Evolutionary conservation across 2,329 filamentous ascomycete genomes (phyloP), one percentile per base, ranked within the genome.

Genomic region (Botryotinia globosa): DNA sequence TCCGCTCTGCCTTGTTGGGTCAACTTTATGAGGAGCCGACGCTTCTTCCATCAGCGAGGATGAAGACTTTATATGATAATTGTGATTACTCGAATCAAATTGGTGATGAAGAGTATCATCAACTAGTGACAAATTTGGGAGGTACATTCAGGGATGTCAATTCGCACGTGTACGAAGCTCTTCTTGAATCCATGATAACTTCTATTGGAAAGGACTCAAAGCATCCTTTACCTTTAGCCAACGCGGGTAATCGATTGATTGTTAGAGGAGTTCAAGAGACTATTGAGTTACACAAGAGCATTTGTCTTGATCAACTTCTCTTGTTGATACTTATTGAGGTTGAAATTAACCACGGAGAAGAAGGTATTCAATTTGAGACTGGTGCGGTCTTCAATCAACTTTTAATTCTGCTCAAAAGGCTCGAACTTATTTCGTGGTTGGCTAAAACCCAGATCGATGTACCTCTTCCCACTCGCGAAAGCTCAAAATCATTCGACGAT

Each of bases 311-410:
- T 79, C 88, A 98, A 73, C 84, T 98, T 3, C 87, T 96, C 4
- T 86, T 99, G 10, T 85, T 97, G 25, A 87, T 96, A 16, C 94
- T 98, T 81, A 91, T 98, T 86, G 92, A 96, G 80, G 91, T 90
- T 56, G 93, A 96, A 79, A 88, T 93, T 70, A 92, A 94, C 73
- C 88, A 90, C 76, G 89, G 91, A 59, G 90, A 93, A 58, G 88
- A 92, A 25, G 88, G 88, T 3, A 84, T 90, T 48, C 87, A 88
- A 32, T 84, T 92, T 14, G 88, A 91, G 42, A 91, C 96, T 73
- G 89, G 91, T 67, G 88, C 91, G 66, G 88, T 95, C 51, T 95
- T 92, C 82, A 83, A 89, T 78, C 86, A 88, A 64, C 85, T 98
- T 9, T 85, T 96, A 48, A 84, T 85, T n/a, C 87, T 91, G 72